These are phyloP conservation scores for Fragaria vesca DNA, from an alignment of 306 rosid species.

Conservation along the genomic window DNA sequence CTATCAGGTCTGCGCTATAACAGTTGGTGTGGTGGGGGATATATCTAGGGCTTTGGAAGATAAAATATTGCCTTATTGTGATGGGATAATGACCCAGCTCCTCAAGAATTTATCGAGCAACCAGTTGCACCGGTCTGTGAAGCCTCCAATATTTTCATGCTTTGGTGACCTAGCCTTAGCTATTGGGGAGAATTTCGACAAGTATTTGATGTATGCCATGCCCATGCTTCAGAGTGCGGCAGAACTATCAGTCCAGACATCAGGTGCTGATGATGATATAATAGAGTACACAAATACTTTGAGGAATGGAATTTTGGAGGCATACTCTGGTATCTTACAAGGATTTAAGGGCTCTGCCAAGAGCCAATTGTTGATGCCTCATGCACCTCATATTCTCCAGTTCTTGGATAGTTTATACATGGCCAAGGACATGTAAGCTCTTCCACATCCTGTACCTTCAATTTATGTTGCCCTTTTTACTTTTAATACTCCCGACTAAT, in stretches of 20 bases:
- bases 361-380: slow-evolving; percentile 84
- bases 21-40: slow-evolving; percentile 95
- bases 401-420: slow-evolving; percentile 83
- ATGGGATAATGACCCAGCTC: slow-evolving; percentile 92
- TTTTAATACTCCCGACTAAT: not conserved
- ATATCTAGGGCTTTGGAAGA: slow-evolving; percentile 90
- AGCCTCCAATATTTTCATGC: slow-evolving; percentile 95
- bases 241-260: slow-evolving; percentile 71
- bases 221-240: slow-evolving; percentile 99
- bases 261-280: slow-evolving; percentile 83
- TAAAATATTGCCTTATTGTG: slow-evolving; percentile 77
- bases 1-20: slow-evolving; percentile 92
- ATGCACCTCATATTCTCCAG: slow-evolving; percentile 79
- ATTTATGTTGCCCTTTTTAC: not conserved
- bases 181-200: slow-evolving; percentile 87
- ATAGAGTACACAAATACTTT: slow-evolving; percentile 84
- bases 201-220: slow-evolving; percentile 87
- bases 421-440: slow-evolving; percentile 84
- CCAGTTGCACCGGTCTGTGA: slow-evolving; percentile 89
- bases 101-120: slow-evolving; percentile 89
- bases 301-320: slow-evolving; percentile 93
- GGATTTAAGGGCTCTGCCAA: slow-evolving; percentile 89
- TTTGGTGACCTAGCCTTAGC: slow-evolving; percentile 97
- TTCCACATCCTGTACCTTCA: not conserved
- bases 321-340: slow-evolving; percentile 90